Percentiles rank a stretch among this genome's conserved stretches.
Conservation (phyloP, 352 stramenopile genomes). For the Hyaloperonospora arabidopsidis region DNA sequence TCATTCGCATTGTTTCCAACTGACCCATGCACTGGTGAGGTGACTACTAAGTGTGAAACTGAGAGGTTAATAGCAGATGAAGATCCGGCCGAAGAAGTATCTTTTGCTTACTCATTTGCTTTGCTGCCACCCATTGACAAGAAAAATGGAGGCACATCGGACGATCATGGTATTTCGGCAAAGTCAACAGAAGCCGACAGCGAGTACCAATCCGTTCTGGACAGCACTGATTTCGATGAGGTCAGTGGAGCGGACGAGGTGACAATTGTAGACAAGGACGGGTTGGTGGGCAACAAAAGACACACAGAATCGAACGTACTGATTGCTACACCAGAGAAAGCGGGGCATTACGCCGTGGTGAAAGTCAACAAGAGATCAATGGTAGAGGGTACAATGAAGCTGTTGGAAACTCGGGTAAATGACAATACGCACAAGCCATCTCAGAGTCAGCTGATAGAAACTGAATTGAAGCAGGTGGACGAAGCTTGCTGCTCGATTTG, state of each 20-base stretch:
- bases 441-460: conserved; percentile 7
- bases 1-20: conserved; percentile 21
- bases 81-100: conserved; percentile 13
- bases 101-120: conserved; percentile 19
- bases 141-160: neutral
- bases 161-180: neutral
- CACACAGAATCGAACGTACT: conserved; percentile 1
- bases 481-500: conserved; percentile 68
- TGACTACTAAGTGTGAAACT: neutral
- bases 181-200: neutral
- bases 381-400: neutral
- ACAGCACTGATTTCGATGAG: conserved; percentile 21
- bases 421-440: neutral
- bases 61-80: conserved; percentile 6
- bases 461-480: conserved; percentile 16
- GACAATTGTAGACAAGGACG: conserved; percentile 7
- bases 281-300: neutral
- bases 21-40: neutral
- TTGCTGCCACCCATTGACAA: conserved; percentile 15
- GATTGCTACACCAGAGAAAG: conserved; percentile 9
- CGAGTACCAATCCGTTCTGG: conserved; percentile 12
- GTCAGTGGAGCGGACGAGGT: conserved; percentile 9
- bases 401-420: neutral
- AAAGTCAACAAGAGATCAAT: conserved; percentile 3
- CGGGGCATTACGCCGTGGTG: neutral